Percentiles rank a stretch among this genome's conserved stretches.
Conservation (phyloP, 2,329 filamentous ascomycete genomes). For the Colletotrichum sp. region DNA sequence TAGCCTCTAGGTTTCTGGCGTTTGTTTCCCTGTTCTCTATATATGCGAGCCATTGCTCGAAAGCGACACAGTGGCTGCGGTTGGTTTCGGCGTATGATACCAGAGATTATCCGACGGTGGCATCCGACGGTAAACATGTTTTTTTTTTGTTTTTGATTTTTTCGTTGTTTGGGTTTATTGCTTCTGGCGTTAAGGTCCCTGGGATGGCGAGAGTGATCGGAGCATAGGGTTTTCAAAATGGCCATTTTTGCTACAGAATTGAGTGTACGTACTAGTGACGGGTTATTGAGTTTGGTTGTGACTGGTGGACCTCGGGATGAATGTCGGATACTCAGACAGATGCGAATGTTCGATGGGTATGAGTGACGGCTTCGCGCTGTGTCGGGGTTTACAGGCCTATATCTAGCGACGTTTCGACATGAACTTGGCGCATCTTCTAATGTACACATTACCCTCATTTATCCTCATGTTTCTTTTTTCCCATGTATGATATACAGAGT, state of each 20-base stretch:
- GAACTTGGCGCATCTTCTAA: neutral
- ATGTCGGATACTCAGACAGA: neutral
- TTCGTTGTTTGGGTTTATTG: neutral
- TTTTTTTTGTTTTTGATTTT: neutral
- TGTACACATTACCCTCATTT: slow-evolving; percentile 9
- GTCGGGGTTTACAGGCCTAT: neutral
- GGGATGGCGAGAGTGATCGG: neutral
- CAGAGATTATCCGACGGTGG: neutral
- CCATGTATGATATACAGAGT: slow-evolving; percentile 12
- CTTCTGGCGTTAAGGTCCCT: slow-evolving; percentile 3
- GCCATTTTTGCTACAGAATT: neutral
- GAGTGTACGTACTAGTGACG: neutral
- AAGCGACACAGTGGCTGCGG: neutral
- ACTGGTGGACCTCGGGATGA: neutral
- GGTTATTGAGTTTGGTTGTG: slow-evolving; percentile 3
- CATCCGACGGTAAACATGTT: neutral
- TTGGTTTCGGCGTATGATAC: slow-evolving; percentile 17
- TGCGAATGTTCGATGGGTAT: neutral
- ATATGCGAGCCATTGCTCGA: neutral
- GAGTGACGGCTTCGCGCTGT: neutral
- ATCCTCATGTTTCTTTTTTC: neutral
- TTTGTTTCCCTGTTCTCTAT: slow-evolving; percentile 45
- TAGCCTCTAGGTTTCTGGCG: slow-evolving; percentile 36
- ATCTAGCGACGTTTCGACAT: neutral
- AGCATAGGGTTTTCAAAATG: neutral